Conservation (phyloP, 139 green algal species). For the Chlorella vulgaris region DNA sequence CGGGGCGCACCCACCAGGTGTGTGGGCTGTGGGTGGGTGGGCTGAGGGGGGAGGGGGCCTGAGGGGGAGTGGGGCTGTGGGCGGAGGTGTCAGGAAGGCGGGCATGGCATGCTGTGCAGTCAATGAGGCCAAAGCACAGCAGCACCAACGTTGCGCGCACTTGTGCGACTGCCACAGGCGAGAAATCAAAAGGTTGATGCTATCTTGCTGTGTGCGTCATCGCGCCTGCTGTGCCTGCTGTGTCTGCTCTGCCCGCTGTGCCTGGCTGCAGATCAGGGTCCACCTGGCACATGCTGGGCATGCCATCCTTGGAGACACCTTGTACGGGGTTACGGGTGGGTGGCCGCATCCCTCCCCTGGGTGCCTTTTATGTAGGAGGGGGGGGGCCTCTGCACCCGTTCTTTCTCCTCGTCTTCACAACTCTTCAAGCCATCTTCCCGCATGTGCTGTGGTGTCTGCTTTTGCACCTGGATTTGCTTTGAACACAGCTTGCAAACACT, state of each 20-base stretch:
- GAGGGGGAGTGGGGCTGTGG: background rate
- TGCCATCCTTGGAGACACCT: conserved; percentile 62
- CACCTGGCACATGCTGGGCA: conserved; percentile 67
- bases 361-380: too few species aligned
- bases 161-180: too few species aligned
- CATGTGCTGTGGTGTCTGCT: too few species aligned
- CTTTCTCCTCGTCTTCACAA: too few species aligned
- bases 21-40: background rate
- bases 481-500: background rate
- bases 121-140: background rate
- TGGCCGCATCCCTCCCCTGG: too few species aligned
- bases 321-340: conserved; percentile 58
- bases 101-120: background rate
- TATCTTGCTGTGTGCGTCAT: background rate
- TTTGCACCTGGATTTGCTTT: too few species aligned
- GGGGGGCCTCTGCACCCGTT: too few species aligned
- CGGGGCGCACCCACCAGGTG: conserved; percentile 70
- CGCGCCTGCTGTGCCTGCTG: background rate
- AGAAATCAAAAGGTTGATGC: background rate
- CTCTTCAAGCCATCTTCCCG: too few species aligned
- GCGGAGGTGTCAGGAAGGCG: background rate
- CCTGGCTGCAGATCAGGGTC: conserved; percentile 51
- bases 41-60: background rate
- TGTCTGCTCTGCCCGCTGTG: background rate
- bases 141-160: background rate